Conservation (phyloP, 345 rosid species). For the Barbarea vulgaris region DNA sequence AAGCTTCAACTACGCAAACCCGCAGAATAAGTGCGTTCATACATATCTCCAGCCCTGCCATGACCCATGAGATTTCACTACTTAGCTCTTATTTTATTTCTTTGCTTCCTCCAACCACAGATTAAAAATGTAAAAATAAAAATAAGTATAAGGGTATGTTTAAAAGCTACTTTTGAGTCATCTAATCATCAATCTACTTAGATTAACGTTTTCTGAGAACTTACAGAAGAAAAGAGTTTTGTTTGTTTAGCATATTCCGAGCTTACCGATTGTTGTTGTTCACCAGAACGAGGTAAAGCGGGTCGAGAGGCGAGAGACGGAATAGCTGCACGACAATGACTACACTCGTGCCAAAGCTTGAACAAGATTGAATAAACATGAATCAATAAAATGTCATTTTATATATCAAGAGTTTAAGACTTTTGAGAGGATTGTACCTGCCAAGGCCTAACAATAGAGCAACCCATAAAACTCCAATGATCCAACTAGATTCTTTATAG, state of each 20-base stretch:
- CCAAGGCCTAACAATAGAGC: constrained; percentile 72
- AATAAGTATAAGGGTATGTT: not conserved
- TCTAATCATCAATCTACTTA: not conserved
- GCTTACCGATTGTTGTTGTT: constrained; percentile 54
- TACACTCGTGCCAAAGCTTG: constrained; percentile 75
- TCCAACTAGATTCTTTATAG: constrained; percentile 83
- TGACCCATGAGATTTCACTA: constrained; percentile 36
- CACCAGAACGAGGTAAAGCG: constrained; percentile 66
- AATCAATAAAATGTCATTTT: not conserved
- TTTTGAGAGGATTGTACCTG: constrained; percentile 52
- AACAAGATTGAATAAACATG: constrained; percentile 23
- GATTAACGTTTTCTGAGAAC: not conserved
- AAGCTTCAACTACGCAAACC: constrained; percentile 34
- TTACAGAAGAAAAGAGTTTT: not conserved
- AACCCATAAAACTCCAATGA: constrained; percentile 67
- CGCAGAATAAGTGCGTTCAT: constrained; percentile 46
- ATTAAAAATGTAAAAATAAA: constrained; percentile 14
- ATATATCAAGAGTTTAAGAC: not conserved
- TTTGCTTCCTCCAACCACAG: constrained; percentile 42
- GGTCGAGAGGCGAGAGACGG: constrained; percentile 64
- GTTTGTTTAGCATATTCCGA: not conserved
- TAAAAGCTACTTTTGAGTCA: constrained; percentile 7
- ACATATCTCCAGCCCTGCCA: constrained; percentile 79
- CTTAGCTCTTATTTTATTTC: constrained; percentile 32
- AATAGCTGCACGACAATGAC: constrained; percentile 62